A percentile compares a stretch with the other conserved stretches of the same genome.
These are phyloP conservation scores for Saccharomycopsis capsularis DNA, from an alignment of 805 yeast species.

Conservation along the genomic window DNA sequence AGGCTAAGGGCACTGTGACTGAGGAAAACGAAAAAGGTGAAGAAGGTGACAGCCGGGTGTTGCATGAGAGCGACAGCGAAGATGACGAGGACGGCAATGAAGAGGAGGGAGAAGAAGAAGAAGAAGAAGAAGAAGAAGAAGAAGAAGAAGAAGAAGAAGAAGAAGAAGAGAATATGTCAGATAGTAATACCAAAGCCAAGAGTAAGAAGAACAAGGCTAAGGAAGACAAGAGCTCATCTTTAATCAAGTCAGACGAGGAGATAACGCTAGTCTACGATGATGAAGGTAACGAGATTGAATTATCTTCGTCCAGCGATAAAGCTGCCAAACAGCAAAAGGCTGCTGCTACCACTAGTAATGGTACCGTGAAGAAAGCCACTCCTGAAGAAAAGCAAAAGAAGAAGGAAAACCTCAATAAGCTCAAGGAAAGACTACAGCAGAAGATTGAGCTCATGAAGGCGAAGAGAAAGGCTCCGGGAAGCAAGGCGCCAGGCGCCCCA, in stretches of 20 bases:
- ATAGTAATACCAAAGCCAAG: conserved; percentile 17
- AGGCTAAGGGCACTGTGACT: conserved; percentile 8
- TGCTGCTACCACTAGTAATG: conserved; percentile 25
- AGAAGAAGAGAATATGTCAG: conserved; percentile 26
- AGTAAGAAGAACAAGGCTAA: conserved; percentile 23
- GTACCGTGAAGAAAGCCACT: conserved; percentile 26
- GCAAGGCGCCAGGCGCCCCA: conserved; percentile 73
- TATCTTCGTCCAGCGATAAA: conserved; percentile 22
- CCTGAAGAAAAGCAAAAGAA: conserved; percentile 45
- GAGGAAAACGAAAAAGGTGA: no score
- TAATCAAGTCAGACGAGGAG: conserved; percentile 23
- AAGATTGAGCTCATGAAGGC: conserved; percentile 66
- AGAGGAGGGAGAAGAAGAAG: conserved; percentile 25
- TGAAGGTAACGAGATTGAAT: conserved; percentile 49
- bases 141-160: conserved; percentile 24
- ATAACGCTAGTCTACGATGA: conserved; percentile 58
- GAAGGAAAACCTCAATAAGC: conserved; percentile 51
- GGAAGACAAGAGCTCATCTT: conserved; percentile 26
- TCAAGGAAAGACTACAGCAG: conserved; percentile 71
- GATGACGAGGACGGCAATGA: conserved; percentile 27
- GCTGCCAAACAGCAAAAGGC: conserved; percentile 40
- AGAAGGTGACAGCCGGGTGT: conserved; percentile 18
- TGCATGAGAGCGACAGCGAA: conserved; percentile 25
- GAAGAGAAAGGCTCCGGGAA: conserved; percentile 88
- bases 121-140: conserved; percentile 20